Percentiles rank a stretch among this genome's conserved stretches.
phyloP scores from a whole-genome alignment of 192 early-diverging fungal species.

The Umbelopsis isabellina region DNA sequence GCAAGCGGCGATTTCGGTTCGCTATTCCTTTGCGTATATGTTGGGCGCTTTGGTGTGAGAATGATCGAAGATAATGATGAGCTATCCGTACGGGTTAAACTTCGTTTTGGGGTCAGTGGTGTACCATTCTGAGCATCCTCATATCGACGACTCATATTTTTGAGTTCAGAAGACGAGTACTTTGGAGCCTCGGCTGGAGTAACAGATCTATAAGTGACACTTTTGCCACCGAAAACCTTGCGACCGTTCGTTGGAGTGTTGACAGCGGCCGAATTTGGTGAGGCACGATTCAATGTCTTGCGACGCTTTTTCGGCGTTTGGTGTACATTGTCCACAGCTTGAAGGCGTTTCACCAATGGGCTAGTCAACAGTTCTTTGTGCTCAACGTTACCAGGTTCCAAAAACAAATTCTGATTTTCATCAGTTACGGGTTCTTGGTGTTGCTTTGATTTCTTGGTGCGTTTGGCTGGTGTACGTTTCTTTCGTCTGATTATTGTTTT shows the following conservation, averaged over 20 bases:
- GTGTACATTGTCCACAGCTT: not conserved
- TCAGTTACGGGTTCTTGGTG: not conserved
- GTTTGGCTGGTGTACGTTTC: not conserved
- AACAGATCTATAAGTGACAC: not conserved
- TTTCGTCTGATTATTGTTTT: not conserved
- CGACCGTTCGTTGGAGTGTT: not conserved
- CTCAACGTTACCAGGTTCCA: not conserved
- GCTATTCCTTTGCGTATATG: not conserved
- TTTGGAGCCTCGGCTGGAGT: not conserved
- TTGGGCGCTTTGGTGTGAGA: constrained; percentile 1
- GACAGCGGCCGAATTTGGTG: not conserved
- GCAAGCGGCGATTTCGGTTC: constrained; percentile 6
- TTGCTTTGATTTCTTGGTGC: constrained; percentile 12
- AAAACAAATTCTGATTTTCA: constrained; percentile 8
- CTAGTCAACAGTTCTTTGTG: not conserved
- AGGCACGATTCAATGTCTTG: too few relatives aligned
- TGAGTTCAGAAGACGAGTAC: not conserved
- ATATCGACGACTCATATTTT: constrained; percentile 18
- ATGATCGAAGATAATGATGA: not conserved
- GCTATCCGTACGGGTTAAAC: too few relatives aligned
- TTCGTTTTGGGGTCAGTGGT: not conserved
- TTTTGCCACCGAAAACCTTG: not conserved
- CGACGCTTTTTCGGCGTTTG: too few relatives aligned
- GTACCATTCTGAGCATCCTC: not conserved
- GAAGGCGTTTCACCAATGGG: not conserved